phyloP scores from a whole-genome alignment of 495 filamentous ascomycete genomes.

The Cetradonia linearis region DNA sequence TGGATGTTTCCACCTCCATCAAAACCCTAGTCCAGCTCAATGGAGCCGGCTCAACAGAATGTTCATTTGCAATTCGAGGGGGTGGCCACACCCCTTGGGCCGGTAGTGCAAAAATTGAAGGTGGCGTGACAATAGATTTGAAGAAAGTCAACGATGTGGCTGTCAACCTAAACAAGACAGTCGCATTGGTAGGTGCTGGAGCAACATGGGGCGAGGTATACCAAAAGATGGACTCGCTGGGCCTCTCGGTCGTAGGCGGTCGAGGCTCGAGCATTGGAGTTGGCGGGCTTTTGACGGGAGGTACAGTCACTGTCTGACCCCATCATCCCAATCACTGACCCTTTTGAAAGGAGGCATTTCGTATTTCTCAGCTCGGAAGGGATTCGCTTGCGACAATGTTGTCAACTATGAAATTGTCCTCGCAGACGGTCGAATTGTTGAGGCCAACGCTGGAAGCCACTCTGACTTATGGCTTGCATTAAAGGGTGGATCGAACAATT shows the following conservation, averaged over 20 bases:
- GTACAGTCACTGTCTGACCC: too few relatives aligned
- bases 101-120: conserved; percentile 42
- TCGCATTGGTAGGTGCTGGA: conserved; percentile 39
- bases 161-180: conserved; percentile 33
- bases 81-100: conserved; percentile 42
- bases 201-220: conserved; percentile 45
- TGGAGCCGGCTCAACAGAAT: conserved; percentile 17
- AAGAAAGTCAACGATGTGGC: conserved; percentile 34
- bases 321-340: too few relatives aligned
- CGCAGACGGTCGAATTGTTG: conserved; percentile 29
- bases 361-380: conserved; percentile 22
- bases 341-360: conserved; percentile 31
- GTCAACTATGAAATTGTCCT: conserved; percentile 33
- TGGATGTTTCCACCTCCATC: conserved; percentile 23
- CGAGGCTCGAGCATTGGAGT: too few relatives aligned
- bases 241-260: too few relatives aligned
- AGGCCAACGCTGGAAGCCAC: conserved; percentile 26
- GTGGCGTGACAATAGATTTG: conserved; percentile 44
- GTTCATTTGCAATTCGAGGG: conserved; percentile 40
- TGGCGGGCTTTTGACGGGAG: too few relatives aligned
- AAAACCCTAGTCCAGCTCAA: not conserved
- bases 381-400: conserved; percentile 29
- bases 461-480: conserved; percentile 43
- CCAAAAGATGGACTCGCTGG: too few relatives aligned
- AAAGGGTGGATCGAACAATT: conserved; percentile 50